A percentile compares a stretch with the other conserved stretches of the same genome.
Evolutionary conservation across 257 asterid genomes (phyloP).

Genomic region (Ocimum tenuiflorum): DNA sequence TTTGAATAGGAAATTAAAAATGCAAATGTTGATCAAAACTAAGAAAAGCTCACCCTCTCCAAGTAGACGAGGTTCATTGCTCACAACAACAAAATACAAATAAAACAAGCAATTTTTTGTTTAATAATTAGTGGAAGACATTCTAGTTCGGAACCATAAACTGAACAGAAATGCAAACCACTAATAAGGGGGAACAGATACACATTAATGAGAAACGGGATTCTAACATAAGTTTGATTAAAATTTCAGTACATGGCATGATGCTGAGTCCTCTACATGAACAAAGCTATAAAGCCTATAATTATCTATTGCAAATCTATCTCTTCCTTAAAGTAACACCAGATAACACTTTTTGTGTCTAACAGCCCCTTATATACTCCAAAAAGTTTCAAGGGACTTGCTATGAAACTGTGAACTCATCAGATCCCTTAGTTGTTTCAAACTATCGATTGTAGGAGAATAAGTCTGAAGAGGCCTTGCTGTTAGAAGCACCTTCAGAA

Average conservation of each 20-base stretch:
- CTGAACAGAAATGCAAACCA: constrained; percentile 10
- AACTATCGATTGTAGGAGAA: no score
- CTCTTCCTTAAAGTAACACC: not conserved
- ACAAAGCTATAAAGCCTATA: not conserved
- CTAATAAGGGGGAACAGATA: not conserved
- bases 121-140: not conserved
- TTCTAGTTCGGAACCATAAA: not conserved
- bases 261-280: not conserved
- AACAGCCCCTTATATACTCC: no score
- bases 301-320: not conserved
- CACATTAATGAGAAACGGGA: not conserved
- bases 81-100: not conserved
- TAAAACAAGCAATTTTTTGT: not conserved
- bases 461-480: no score
- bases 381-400: no score
- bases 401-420: no score
- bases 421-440: no score
- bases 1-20: not conserved
- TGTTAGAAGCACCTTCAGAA: no score
- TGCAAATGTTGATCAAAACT: constrained; percentile 6
- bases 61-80: not conserved
- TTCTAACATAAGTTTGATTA: not conserved
- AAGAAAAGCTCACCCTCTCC: not conserved
- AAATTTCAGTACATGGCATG: not conserved
- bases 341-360: not conserved